Conservation (phyloP, 495 filamentous ascomycete species). For the Neurospora sp. region DNA sequence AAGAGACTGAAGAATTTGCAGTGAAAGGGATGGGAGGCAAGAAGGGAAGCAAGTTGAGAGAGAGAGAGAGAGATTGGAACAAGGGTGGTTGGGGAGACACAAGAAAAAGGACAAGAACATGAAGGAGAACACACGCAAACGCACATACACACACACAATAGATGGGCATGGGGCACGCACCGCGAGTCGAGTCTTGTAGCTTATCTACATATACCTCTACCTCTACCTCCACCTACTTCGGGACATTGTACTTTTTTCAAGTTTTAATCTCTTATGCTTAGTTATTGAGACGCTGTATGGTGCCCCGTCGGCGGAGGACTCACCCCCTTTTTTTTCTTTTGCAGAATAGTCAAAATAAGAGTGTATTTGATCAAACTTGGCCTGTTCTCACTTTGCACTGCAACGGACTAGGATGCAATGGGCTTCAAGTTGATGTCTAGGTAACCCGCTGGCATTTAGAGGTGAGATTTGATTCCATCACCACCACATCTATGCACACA, state of each 20-base stretch:
- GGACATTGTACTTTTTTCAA: neutral
- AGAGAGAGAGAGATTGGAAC: neutral
- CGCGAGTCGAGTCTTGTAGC: neutral
- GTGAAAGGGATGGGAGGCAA: neutral
- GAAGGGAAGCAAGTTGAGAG: neutral
- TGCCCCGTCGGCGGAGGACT: neutral
- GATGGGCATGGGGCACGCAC: neutral
- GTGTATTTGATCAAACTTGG: neutral
- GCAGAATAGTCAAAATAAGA: neutral
- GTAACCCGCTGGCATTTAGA: too few relatives aligned
- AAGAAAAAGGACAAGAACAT: neutral
- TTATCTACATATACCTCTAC: neutral
- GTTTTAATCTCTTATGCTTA: neutral
- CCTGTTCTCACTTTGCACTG: neutral
- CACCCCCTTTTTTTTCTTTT: neutral
- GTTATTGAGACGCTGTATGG: neutral
- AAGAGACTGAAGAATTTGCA: neutral
- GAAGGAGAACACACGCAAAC: neutral
- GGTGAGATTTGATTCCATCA: too few relatives aligned
- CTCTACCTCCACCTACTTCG: neutral
- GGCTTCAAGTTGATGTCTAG: too few relatives aligned
- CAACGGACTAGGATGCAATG: neutral
- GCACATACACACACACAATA: neutral
- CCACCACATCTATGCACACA: too few relatives aligned
- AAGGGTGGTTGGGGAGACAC: neutral